Percentiles rank a stretch among this genome's conserved stretches.
Evolutionary conservation across 208 protist genomes (phyloP).

Genomic region (Trichomonas tenax): DNA sequence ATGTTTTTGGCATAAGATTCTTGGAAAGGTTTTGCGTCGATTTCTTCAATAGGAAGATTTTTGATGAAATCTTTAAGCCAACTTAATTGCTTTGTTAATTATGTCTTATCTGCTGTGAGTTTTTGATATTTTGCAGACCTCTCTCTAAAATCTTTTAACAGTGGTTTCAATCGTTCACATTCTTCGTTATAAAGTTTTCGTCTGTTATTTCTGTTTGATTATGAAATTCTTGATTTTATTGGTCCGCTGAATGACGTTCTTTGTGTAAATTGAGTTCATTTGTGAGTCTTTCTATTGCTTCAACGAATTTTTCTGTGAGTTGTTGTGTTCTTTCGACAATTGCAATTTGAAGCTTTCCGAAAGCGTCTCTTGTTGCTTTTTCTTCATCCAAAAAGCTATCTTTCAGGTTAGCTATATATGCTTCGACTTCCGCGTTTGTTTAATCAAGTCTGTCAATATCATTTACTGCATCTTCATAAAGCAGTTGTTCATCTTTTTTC

Average conservation of each 20-base stretch:
- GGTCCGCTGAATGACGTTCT: background rate
- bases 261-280: background rate
- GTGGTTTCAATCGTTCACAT: background rate
- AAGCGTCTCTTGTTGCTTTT: background rate
- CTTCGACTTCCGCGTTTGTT: background rate
- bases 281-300: background rate
- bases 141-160: background rate
- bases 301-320: background rate
- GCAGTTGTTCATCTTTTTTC: background rate
- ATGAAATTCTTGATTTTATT: background rate
- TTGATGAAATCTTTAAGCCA: background rate
- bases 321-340: background rate
- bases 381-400: background rate
- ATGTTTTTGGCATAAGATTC: background rate
- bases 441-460: background rate
- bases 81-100: background rate
- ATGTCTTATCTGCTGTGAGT: background rate
- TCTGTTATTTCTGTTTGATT: background rate
- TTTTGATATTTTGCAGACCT: background rate
- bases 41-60: background rate
- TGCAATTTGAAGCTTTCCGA: background rate
- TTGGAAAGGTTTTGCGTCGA: background rate
- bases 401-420: background rate
- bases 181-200: background rate
- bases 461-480: background rate